Percentiles rank a stretch among this genome's conserved stretches.
phyloP scores from a whole-genome alignment of 305 asterid genomes.

The Striga hermonthica region DNA sequence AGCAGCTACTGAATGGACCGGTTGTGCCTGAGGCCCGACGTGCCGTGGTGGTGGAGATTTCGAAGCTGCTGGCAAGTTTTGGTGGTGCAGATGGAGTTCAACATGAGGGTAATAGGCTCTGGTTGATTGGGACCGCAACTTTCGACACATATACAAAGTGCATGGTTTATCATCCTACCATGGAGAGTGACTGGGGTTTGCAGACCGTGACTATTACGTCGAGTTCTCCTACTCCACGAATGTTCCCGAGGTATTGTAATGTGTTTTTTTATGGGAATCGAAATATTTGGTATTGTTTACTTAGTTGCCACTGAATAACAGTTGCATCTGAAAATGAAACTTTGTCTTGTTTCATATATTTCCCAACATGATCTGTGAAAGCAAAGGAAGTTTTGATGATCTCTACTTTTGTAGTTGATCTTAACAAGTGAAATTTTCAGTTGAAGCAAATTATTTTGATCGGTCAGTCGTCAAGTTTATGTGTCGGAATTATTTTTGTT shows the following conservation, averaged over 20 bases:
- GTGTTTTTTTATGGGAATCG: not conserved
- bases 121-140: slow-evolving; percentile 94
- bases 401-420: too few species aligned
- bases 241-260: slow-evolving; percentile 65
- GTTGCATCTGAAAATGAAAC: not conserved
- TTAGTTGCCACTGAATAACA: too few species aligned
- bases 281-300: too few species aligned
- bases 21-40: slow-evolving; percentile 51
- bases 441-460: not conserved
- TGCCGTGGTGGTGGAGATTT: slow-evolving; percentile 61
- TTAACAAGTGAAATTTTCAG: too few species aligned
- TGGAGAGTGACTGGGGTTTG: slow-evolving; percentile 94
- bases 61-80: slow-evolving; percentile 45
- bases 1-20: slow-evolving; percentile 40
- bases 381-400: too few species aligned
- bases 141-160: slow-evolving; percentile 92
- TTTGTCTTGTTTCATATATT: too few species aligned
- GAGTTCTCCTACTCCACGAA: slow-evolving; percentile 64
- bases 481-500: slow-evolving; percentile 4
- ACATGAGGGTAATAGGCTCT: slow-evolving; percentile 37
- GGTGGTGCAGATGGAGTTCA: slow-evolving; percentile 31
- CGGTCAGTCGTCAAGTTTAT: not conserved
- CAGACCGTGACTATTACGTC: slow-evolving; percentile 85
- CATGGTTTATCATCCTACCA: slow-evolving; percentile 82
- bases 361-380: too few species aligned